Base-by-base conservation (phyloP, 768 basidiomycete genomes). In the Porpolomopsis calyptriformis region DNA sequence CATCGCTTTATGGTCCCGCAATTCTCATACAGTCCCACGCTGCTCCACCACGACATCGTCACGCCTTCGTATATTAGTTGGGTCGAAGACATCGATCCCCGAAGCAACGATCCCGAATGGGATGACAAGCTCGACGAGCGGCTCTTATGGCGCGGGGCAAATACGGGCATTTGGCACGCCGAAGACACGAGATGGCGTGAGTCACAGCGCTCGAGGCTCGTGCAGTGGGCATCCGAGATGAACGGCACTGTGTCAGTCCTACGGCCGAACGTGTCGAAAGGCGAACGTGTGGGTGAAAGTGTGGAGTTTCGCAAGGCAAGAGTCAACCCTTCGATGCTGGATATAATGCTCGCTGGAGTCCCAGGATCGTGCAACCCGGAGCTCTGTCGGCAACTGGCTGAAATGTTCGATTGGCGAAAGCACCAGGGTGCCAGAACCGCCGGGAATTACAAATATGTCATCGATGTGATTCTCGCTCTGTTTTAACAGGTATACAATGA, bases 131-230 rank as follows among this genome's bases (percentile, higher is more conserved):
- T 62, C 1, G 73, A 82, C 56, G 76, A 81, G 49, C 64, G 74
- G 3, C 52, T 86, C 14, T 65, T 77, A 33, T 88, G 86, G 86
- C 69, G 86, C 33, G 86, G 86, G 2, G 75, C 75, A 34, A 83
- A 77, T 37, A 86, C 85, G 0, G 86, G 85, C 8, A 81, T 77
- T 16, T 63, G 53, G 43, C 69, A 74, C 27, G 54, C 61, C 11
- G 45, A 55, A 1, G 45, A 52, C 1, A 62, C 68, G 6, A 62
- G 63, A 4, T 82, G 81, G 82, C 44, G 58, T 51, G 54, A 65
- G 18, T 64, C 69, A 4, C 82, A 82, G 45, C 63, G 82, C 0
- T 56, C 67, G 18, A 62, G 69, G 18, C 60, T 82, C 2, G 66
- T 80, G 25, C 60, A 63, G 11, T 57, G 63, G 20, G 47, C 71